Conservation (phyloP, 73 alveolate genomes). For the Paramecium sexaurelia region DNA sequence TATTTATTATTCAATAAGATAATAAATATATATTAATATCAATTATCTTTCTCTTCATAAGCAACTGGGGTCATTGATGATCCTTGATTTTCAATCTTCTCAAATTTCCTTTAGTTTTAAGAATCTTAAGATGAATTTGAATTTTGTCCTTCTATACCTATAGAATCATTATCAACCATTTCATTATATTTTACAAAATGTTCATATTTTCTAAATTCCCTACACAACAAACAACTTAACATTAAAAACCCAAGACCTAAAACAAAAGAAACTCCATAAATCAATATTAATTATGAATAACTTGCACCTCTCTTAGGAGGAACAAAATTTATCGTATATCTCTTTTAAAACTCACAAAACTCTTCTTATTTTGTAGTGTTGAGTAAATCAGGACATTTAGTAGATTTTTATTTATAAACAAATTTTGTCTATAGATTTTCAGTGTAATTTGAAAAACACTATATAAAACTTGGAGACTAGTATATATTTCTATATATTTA, state of each 20-base stretch:
- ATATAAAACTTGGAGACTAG: neutral
- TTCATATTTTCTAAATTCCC: neutral
- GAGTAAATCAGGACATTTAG: neutral
- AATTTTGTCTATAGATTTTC: neutral
- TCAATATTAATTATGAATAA: neutral
- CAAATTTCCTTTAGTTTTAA: neutral
- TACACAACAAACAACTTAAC: neutral
- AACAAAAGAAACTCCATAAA: neutral
- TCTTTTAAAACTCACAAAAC: neutral
- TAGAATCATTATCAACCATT: neutral
- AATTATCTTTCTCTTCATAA: neutral
- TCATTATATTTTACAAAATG: neutral
- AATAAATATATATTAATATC: neutral
- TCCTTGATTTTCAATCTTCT: neutral
- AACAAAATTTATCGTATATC: neutral
- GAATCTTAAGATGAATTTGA: neutral
- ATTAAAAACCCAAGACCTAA: neutral
- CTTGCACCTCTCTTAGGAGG: neutral
- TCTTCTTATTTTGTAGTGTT: neutral
- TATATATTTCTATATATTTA: neutral
- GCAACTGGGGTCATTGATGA: neutral
- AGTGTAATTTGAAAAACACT: neutral
- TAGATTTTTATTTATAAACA: neutral
- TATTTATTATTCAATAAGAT: neutral
- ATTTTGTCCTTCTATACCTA: neutral